Conservation (phyloP, 192 early-diverging fungal genomes). For the Powellomyces hirtus region DNA sequence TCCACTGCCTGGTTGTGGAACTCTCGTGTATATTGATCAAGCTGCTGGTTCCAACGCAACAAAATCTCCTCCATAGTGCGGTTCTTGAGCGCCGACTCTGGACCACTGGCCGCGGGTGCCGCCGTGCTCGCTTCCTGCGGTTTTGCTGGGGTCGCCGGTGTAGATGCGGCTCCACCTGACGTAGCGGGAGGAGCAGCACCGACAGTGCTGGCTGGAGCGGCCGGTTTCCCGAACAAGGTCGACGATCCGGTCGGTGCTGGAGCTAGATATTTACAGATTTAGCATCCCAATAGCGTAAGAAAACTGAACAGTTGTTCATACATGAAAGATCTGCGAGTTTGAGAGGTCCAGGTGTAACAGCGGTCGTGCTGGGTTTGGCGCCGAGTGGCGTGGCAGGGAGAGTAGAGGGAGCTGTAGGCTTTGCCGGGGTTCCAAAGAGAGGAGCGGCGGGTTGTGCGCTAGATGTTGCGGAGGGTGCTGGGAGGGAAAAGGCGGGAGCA, state of each 20-base stretch:
- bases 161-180: conserved; percentile 13
- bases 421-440: conserved; percentile 21
- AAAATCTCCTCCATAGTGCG: conserved; percentile 91
- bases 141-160: conserved; percentile 20
- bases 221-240: conserved; percentile 27
- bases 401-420: conserved; percentile 3
- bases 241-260: conserved; percentile 20
- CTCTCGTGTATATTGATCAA: conserved; percentile 72
- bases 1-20: conserved; percentile 85
- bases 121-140: conserved; percentile 32
- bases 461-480: neutral
- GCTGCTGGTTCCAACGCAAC: conserved; percentile 83
- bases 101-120: conserved; percentile 31
- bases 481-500: neutral
- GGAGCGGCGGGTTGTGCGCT: neutral
- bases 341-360: conserved; percentile 34
- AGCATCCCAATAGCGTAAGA: neutral
- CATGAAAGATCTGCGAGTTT: conserved; percentile 26
- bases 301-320: neutral
- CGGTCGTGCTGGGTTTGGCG: conserved; percentile 21
- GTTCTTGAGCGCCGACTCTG: conserved; percentile 59
- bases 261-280: conserved; percentile 6
- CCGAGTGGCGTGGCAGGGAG: conserved; percentile 5
- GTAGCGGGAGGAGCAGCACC: conserved; percentile 25
- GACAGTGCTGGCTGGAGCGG: conserved; percentile 23